These are phyloP conservation scores for Fusarium compactum DNA, from an alignment of 2,329 filamentous ascomycete species.

Conservation along the genomic window DNA sequence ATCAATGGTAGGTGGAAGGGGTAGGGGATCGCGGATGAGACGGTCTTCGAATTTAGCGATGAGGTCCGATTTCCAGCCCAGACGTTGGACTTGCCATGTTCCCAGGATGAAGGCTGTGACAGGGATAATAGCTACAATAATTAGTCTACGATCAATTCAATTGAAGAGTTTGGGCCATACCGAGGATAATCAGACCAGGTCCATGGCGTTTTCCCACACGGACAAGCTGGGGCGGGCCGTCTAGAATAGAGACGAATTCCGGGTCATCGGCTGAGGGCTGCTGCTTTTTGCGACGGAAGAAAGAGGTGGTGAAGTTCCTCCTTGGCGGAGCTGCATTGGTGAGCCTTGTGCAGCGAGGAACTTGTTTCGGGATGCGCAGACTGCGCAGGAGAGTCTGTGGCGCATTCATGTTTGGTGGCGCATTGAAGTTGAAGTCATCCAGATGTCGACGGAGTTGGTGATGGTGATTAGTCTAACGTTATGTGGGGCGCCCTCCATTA, in stretches of 20 bases:
- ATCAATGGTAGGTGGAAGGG: constrained; percentile 86
- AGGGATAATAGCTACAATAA: constrained; percentile 78
- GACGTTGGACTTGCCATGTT: constrained; percentile 93
- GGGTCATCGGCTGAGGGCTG: constrained; percentile 77
- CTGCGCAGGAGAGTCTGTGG: constrained; percentile 44
- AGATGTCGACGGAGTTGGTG: constrained; percentile 2
- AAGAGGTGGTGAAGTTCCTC: constrained; percentile 37
- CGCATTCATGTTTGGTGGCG: constrained; percentile 45
- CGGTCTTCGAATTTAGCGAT: constrained; percentile 94
- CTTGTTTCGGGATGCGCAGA: constrained; percentile 38
- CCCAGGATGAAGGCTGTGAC: constrained; percentile 90
- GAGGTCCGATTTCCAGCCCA: constrained; percentile 93
- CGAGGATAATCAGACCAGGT: constrained; percentile 81
- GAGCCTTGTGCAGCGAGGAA: constrained; percentile 27
- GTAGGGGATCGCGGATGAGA: constrained; percentile 84
- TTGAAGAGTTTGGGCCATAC: constrained; percentile 53
- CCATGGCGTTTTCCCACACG: constrained; percentile 80
- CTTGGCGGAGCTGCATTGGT: constrained; percentile 12
- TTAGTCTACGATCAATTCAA: neutral
- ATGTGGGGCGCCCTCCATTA: neutral
- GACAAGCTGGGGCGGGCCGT: constrained; percentile 85
- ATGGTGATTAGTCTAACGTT: constrained; percentile 27
- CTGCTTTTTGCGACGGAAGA: constrained; percentile 52
- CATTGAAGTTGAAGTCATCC: constrained; percentile 18
- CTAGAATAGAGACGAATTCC: constrained; percentile 85